phyloP scores from a whole-genome alignment of 768 basidiomycete species.

The Amanita pseudoporphyria region DNA sequence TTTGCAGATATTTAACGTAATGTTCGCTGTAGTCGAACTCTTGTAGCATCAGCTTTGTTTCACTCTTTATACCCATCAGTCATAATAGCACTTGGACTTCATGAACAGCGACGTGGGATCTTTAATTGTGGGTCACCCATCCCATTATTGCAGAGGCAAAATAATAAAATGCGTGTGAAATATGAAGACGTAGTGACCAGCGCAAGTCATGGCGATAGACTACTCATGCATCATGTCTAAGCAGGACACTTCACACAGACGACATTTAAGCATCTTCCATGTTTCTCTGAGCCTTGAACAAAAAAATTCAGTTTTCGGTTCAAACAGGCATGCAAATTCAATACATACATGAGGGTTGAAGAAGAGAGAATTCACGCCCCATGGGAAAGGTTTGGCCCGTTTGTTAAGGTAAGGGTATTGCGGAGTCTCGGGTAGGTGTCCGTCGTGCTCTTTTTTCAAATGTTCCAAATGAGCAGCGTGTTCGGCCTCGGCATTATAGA shows the following conservation, averaged over 20 bases:
- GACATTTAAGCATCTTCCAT: constrained; percentile 24
- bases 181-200: neutral
- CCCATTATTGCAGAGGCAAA: too few species aligned
- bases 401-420: constrained; percentile 73
- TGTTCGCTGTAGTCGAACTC: neutral
- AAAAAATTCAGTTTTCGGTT: neutral
- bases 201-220: neutral
- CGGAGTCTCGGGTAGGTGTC: constrained; percentile 60
- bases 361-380: constrained; percentile 79
- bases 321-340: neutral
- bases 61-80: neutral
- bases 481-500: constrained; percentile 47
- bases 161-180: too few species aligned
- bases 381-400: constrained; percentile 73
- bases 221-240: neutral
- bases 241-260: neutral
- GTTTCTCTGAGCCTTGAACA: constrained; percentile 53
- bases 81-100: too few species aligned
- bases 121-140: too few species aligned
- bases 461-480: constrained; percentile 67
- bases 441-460: constrained; percentile 62
- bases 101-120: too few species aligned
- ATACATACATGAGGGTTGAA: constrained; percentile 60
- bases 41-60: neutral
- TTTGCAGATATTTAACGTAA: neutral